Evolutionary conservation across 306 rosid species (phyloP).

Genomic region (cucumber (Cucumis sativus)): DNA sequence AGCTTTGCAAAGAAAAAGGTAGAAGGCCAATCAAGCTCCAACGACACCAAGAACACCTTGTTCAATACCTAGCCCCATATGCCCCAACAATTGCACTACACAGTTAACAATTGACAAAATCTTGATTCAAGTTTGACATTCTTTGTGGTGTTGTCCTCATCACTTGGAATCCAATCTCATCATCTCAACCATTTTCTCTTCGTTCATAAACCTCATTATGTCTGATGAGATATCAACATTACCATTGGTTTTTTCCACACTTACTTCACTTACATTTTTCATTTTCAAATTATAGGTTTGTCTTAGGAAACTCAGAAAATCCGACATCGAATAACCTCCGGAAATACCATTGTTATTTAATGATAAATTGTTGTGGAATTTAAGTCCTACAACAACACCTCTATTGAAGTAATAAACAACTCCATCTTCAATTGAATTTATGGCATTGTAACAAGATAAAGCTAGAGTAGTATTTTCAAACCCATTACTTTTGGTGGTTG

Average conservation of each 20-base stretch:
- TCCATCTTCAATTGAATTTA: conserved; percentile 12
- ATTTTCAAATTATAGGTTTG: conserved; percentile 11
- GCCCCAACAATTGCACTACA: conserved; percentile 25
- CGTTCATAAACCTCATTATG: conserved; percentile 15
- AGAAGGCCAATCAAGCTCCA: conserved; percentile 29
- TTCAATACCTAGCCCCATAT: conserved; percentile 24
- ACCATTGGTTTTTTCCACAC: not conserved
- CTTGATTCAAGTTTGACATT: conserved; percentile 13
- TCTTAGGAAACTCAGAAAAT: conserved; percentile 20
- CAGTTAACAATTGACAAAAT: conserved; percentile 6
- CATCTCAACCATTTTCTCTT: conserved; percentile 17
- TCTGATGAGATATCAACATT: conserved; percentile 13
- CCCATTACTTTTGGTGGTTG: conserved; percentile 19
- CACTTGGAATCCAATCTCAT: conserved; percentile 18
- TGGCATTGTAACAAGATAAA: conserved; percentile 11
- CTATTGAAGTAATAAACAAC: conserved; percentile 18
- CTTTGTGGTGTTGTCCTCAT: conserved; percentile 7
- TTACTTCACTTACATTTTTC: not conserved
- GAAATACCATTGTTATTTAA: conserved; percentile 18
- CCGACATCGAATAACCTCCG: conserved; percentile 19
- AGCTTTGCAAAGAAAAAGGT: conserved; percentile 1
- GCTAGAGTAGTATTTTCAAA: conserved; percentile 11
- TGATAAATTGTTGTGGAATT: conserved; percentile 18
- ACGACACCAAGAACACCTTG: too few relatives aligned
- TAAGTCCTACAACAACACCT: conserved; percentile 18